phyloP scores from a whole-genome alignment of 352 stramenopile genomes.

The Saprolegnia parasitica region DNA sequence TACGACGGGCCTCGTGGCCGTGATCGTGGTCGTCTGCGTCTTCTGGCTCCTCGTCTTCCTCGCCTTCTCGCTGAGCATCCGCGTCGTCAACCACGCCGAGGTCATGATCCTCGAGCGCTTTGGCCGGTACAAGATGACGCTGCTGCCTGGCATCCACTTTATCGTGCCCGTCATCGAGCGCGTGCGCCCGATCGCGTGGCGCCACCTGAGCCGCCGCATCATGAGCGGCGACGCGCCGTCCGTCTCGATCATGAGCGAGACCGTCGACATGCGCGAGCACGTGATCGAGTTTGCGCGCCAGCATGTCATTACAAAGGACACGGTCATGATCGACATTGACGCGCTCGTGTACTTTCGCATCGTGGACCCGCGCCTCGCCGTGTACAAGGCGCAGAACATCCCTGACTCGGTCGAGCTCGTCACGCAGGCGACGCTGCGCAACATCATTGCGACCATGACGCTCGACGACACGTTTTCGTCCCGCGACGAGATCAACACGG shows the following conservation, averaged over 20 bases:
- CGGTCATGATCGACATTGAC: slow-evolving; percentile 39
- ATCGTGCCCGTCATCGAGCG: slow-evolving; percentile 36
- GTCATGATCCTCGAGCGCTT: slow-evolving; percentile 40
- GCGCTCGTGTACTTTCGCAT: slow-evolving; percentile 40
- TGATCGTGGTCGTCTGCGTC: slow-evolving; percentile 14
- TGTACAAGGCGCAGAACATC: slow-evolving; percentile 40
- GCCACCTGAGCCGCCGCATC: slow-evolving; percentile 20
- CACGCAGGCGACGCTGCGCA: slow-evolving; percentile 36
- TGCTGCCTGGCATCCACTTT: slow-evolving; percentile 38
- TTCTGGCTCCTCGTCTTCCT: slow-evolving; percentile 18
- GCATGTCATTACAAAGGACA: slow-evolving; percentile 43
- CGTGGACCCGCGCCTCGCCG: slow-evolving; percentile 34
- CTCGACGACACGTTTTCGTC: slow-evolving; percentile 43
- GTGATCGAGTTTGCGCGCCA: slow-evolving; percentile 32
- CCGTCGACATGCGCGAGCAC: slow-evolving; percentile 40
- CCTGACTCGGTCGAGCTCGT: slow-evolving; percentile 39
- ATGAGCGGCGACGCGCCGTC: slow-evolving; percentile 16
- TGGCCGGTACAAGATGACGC: slow-evolving; percentile 35
- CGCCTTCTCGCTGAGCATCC: slow-evolving; percentile 37
- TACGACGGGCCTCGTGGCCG: slow-evolving; percentile 3
- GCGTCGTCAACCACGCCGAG: slow-evolving; percentile 49
- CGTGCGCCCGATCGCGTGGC: slow-evolving; percentile 26
- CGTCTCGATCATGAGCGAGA: slow-evolving; percentile 31
- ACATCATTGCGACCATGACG: slow-evolving; percentile 42
- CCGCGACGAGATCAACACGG: slow-evolving; percentile 37